Conservation (phyloP, 129 eudicot genomes). For the Ambrosia artemisiifolia region DNA sequence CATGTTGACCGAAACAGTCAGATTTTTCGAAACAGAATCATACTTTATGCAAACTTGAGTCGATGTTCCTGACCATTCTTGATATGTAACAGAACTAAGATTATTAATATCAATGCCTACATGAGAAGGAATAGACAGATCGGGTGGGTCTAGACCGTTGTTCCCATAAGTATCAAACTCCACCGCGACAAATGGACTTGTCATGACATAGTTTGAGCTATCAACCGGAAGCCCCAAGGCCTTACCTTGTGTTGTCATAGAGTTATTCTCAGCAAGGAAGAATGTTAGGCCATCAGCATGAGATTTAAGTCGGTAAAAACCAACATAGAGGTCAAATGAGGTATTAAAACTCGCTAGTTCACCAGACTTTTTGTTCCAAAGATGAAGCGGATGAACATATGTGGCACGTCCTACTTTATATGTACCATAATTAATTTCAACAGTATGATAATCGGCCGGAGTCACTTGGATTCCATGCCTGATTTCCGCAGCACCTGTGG, state of each 20-base stretch:
- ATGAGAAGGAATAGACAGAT: not conserved
- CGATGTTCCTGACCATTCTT: not conserved
- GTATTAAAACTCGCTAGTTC: conserved; percentile 19
- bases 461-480: conserved; percentile 17
- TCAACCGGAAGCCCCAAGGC: too few relatives aligned
- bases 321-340: conserved; percentile 12
- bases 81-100: not conserved
- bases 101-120: not conserved
- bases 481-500: conserved; percentile 3
- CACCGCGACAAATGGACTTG: not conserved
- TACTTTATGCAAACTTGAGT: not conserved
- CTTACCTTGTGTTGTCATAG: not conserved
- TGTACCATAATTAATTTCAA: not conserved
- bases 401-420: not conserved
- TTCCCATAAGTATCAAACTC: not conserved
- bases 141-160: not conserved
- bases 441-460: not conserved
- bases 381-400: conserved; percentile 13
- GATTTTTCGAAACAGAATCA: not conserved
- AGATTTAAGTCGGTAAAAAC: not conserved
- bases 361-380: conserved; percentile 24
- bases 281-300: conserved; percentile 24
- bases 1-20: not conserved
- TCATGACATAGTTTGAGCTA: not conserved
- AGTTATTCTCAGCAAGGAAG: conserved; percentile 18